These are phyloP conservation scores for Calophaca sinica DNA, from an alignment of 306 rosid species.

Conservation along the genomic window DNA sequence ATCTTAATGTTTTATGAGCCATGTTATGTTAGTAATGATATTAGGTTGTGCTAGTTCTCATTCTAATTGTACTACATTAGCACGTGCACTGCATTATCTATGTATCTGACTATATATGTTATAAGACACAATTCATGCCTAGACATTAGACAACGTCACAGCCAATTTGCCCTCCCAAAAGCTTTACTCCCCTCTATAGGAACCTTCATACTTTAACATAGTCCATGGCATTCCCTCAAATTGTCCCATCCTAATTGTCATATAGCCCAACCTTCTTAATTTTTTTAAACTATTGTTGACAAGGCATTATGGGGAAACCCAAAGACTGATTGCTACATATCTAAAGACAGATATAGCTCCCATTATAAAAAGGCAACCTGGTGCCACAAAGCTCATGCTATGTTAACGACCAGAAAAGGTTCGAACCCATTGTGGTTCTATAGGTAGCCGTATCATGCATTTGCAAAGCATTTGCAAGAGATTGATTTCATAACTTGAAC, in stretches of 20 bases:
- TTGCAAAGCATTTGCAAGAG: too few relatives aligned
- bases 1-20: not conserved
- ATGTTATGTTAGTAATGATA: slow-evolving; percentile 6
- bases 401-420: not conserved
- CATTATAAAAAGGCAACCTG: not conserved
- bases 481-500: too few relatives aligned
- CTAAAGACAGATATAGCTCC: not conserved
- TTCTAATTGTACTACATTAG: not conserved
- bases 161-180: slow-evolving; percentile 4
- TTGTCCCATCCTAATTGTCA: not conserved
- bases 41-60: not conserved
- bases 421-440: not conserved
- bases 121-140: slow-evolving; percentile 14
- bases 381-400: not conserved
- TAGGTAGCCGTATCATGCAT: not conserved
- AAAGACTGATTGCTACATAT: not conserved
- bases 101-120: not conserved
- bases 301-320: not conserved
- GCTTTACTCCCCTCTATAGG: not conserved
- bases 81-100: not conserved
- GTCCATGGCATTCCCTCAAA: slow-evolving; percentile 12
- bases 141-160: not conserved
- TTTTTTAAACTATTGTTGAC: not conserved
- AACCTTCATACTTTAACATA: not conserved
- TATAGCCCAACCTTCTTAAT: not conserved